Conservation (phyloP, 768 basidiomycete genomes). For the Boletus reticuloceps region DNA sequence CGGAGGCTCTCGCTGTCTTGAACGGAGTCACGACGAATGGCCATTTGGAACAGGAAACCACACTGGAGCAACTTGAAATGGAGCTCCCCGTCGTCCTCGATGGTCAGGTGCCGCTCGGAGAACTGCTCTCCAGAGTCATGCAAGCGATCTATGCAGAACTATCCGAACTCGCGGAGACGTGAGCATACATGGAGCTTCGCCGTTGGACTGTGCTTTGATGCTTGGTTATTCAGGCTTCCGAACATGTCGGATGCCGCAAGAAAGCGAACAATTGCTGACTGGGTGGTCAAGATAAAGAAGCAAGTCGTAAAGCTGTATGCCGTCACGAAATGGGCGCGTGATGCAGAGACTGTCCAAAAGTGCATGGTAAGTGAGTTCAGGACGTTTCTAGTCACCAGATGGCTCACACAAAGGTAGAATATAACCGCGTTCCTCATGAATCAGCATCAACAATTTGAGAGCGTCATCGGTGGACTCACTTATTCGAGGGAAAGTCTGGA, state of each 20-base stretch:
- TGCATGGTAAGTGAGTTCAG: slow-evolving; percentile 59
- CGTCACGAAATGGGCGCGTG: slow-evolving; percentile 82
- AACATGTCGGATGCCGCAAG: slow-evolving; percentile 79
- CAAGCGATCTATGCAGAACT: slow-evolving; percentile 83
- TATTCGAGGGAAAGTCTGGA: slow-evolving; percentile 69
- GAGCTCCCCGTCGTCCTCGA: slow-evolving; percentile 74
- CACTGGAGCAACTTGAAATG: slow-evolving; percentile 58
- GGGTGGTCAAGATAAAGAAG: slow-evolving; percentile 87
- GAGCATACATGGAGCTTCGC: slow-evolving; percentile 26
- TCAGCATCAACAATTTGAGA: slow-evolving; percentile 82
- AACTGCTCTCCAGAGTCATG: slow-evolving; percentile 71
- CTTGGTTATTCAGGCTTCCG: slow-evolving; percentile 50
- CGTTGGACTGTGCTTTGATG: slow-evolving; percentile 1
- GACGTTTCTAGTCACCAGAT: background rate
- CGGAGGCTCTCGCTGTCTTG: slow-evolving; percentile 27
- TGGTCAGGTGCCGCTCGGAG: slow-evolving; percentile 71
- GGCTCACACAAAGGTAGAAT: slow-evolving; percentile 48
- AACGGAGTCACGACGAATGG: slow-evolving; percentile 34
- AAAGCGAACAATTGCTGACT: slow-evolving; percentile 81
- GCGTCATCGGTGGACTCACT: slow-evolving; percentile 58
- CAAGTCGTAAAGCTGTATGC: slow-evolving; percentile 89
- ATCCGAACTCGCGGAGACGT: slow-evolving; percentile 85
- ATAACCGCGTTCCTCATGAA: slow-evolving; percentile 83
- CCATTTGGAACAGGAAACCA: slow-evolving; percentile 35
- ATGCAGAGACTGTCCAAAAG: slow-evolving; percentile 80